These are phyloP conservation scores for Panellus pusillus DNA, from an alignment of 768 basidiomycete genomes.

Conservation along the genomic window DNA sequence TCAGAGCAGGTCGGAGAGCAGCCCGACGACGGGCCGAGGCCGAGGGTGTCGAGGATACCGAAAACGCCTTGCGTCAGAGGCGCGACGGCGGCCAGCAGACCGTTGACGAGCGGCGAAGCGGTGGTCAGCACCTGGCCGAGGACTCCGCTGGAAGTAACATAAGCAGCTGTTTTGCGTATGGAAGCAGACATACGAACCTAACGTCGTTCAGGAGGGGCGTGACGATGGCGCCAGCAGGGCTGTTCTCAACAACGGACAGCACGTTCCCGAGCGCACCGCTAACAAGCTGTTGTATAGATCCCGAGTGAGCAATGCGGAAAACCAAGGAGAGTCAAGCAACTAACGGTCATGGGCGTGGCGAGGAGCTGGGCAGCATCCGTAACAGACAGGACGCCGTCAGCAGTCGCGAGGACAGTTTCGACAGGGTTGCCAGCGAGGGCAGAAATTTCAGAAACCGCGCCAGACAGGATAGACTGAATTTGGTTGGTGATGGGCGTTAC, in stretches of 20 bases:
- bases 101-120: conserved; percentile 14
- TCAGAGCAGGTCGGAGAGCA: too few species aligned
- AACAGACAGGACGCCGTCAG: conserved; percentile 10
- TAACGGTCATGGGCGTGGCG: conserved; percentile 7
- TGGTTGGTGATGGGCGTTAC: conserved; percentile 7
- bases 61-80: conserved; percentile 5
- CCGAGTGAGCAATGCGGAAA: background rate
- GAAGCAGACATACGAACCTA: background rate
- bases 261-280: conserved; percentile 4
- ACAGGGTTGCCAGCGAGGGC: conserved; percentile 13
- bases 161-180: too few species aligned
- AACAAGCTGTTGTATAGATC: background rate
- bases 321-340: background rate
- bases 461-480: background rate
- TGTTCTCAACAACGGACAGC: conserved; percentile 1
- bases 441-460: conserved; percentile 4
- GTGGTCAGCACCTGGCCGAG: conserved; percentile 3
- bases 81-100: conserved; percentile 10
- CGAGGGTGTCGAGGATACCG: conserved; percentile 7
- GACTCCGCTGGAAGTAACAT: background rate
- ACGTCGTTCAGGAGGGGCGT: conserved; percentile 10
- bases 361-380: conserved; percentile 11
- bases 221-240: conserved; percentile 2
- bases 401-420: conserved; percentile 12
- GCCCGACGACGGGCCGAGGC: conserved; percentile 12